Conservation (phyloP, 768 basidiomycete species). For the Suillus occidentalis region DNA sequence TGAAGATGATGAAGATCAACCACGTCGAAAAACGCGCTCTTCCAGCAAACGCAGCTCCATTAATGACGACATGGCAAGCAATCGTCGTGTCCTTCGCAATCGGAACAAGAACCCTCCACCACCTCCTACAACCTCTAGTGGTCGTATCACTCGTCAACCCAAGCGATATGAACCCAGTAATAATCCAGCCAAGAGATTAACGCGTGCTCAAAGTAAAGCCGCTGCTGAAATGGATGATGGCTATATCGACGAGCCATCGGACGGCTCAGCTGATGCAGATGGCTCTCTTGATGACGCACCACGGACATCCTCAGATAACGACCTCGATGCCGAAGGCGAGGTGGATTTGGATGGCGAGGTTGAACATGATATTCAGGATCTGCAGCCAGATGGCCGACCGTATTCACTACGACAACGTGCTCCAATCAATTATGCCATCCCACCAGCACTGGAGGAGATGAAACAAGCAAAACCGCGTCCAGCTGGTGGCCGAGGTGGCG, state of each 20-base stretch:
- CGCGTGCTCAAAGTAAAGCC: conserved; percentile 26
- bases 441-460: conserved; percentile 77
- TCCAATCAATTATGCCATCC: conserved; percentile 79
- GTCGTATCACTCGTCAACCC: conserved; percentile 28
- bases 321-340: conserved; percentile 37
- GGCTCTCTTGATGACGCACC: conserved; percentile 58
- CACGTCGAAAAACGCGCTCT: conserved; percentile 16
- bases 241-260: conserved; percentile 50
- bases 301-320: conserved; percentile 39
- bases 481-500: conserved; percentile 33
- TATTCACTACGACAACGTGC: conserved; percentile 66
- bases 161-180: conserved; percentile 9
- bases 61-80: background rate
- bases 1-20: conserved; percentile 33
- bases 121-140: conserved; percentile 18
- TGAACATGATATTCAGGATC: conserved; percentile 41
- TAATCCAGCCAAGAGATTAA: conserved; percentile 11
- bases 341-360: conserved; percentile 40
- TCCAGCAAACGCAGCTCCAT: conserved; percentile 20
- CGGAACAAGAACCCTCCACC: conserved; percentile 34
- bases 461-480: conserved; percentile 41
- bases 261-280: conserved; percentile 53
- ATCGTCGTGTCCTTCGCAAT: conserved; percentile 41
- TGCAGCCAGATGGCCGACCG: conserved; percentile 32
- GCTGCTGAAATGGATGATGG: conserved; percentile 48